phyloP scores from a whole-genome alignment of 495 filamentous ascomycete species.

The Chlorociboria aeruginascens region DNA sequence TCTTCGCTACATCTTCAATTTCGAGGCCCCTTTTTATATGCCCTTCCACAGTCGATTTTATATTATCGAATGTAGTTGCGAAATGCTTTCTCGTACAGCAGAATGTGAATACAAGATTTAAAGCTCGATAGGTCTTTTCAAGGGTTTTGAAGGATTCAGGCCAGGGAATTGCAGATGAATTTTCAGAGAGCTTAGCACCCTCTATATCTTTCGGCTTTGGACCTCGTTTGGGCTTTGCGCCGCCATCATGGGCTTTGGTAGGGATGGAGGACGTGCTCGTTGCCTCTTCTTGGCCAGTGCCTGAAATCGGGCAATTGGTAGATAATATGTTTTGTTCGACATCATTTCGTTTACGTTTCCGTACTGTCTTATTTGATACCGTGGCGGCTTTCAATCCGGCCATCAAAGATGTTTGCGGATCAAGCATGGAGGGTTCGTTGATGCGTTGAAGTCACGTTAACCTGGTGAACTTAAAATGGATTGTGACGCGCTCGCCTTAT shows the following conservation, averaged over 20 bases:
- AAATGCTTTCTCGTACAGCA: conserved; percentile 86
- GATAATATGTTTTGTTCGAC: conserved; percentile 16
- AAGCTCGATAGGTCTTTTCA: conserved; percentile 64
- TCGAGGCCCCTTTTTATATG: conserved; percentile 61
- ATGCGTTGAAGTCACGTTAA: not conserved
- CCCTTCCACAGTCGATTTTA: conserved; percentile 71
- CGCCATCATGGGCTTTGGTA: conserved; percentile 43
- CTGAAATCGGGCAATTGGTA: not conserved
- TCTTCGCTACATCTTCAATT: conserved; percentile 68
- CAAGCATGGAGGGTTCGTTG: not conserved
- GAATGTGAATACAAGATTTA: conserved; percentile 92
- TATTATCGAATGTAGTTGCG: conserved; percentile 79
- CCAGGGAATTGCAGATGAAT: conserved; percentile 38
- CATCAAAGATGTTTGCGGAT: conserved; percentile 25
- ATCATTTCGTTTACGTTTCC: conserved; percentile 41
- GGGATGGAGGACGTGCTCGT: conserved; percentile 23
- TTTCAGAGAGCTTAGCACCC: conserved; percentile 4
- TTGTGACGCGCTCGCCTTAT: not conserved
- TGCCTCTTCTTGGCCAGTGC: not conserved
- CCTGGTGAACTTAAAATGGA: not conserved
- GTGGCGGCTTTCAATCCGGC: conserved; percentile 42
- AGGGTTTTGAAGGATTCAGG: conserved; percentile 62
- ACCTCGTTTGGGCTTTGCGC: conserved; percentile 33
- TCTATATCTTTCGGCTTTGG: conserved; percentile 12
- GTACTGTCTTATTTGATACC: conserved; percentile 38